phyloP scores from a whole-genome alignment of 2,329 filamentous ascomycete species.

The Didymella pinodella region DNA sequence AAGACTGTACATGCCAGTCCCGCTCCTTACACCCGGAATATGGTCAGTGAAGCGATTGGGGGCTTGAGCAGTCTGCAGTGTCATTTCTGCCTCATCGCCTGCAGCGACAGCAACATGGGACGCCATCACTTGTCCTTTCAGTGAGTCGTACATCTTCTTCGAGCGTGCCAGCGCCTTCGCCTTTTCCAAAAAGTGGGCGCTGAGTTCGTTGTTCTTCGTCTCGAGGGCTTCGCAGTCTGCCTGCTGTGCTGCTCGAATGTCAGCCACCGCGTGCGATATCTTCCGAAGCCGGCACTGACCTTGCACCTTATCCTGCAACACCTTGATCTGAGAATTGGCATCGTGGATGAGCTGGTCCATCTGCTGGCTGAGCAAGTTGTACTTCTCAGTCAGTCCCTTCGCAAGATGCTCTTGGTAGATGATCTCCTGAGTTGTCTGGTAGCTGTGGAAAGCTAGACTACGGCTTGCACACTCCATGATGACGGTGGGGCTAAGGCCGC shows the following conservation, averaged over 20 bases:
- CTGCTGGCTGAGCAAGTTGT: slow-evolving; percentile 67
- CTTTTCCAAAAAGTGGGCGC: slow-evolving; percentile 73
- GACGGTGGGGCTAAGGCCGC: slow-evolving; percentile 78
- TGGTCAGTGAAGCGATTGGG: slow-evolving; percentile 43
- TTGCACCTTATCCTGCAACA: slow-evolving; percentile 69
- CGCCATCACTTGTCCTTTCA: slow-evolving; percentile 64
- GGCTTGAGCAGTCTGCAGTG: slow-evolving; percentile 35
- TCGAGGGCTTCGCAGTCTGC: slow-evolving; percentile 69
- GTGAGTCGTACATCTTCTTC: slow-evolving; percentile 66
- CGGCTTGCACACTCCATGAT: slow-evolving; percentile 88
- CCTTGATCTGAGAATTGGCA: slow-evolving; percentile 75
- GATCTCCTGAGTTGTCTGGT: slow-evolving; percentile 84
- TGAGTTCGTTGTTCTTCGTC: slow-evolving; percentile 76
- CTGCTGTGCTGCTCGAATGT: slow-evolving; percentile 59
- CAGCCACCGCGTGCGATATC: background rate
- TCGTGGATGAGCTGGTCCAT: slow-evolving; percentile 78
- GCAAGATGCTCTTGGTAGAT: slow-evolving; percentile 80
- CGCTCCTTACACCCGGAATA: slow-evolving; percentile 41
- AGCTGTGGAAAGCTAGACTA: slow-evolving; percentile 84
- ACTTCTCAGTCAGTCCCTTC: slow-evolving; percentile 76
- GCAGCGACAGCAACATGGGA: slow-evolving; percentile 64
- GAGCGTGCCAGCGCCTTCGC: slow-evolving; percentile 72
- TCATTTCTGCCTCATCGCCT: slow-evolving; percentile 54
- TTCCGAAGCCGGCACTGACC: slow-evolving; percentile 55
- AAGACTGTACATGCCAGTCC: slow-evolving; percentile 35